Evolutionary conservation across 129 eudicot species (phyloP).

Genomic region (Flaveria brownii): DNA sequence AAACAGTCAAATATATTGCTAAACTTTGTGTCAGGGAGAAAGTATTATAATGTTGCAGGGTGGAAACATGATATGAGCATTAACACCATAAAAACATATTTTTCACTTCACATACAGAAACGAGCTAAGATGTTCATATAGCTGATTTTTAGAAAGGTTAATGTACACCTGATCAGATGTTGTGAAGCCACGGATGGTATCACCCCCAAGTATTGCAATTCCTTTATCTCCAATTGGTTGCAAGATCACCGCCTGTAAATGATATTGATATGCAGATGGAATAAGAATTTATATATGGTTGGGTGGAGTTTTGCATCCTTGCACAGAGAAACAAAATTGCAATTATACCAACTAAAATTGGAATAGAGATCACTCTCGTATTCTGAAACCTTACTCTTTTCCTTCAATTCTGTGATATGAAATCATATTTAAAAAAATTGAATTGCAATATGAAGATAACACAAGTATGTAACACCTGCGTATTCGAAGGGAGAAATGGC

Average conservation of each 20-base stretch:
- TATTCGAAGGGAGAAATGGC: constrained; percentile 89
- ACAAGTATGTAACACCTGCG: constrained; percentile 56
- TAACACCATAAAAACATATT: background rate
- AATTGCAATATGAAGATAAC: constrained; percentile 12
- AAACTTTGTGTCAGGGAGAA: constrained; percentile 5
- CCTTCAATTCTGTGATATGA: background rate
- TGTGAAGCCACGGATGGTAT: constrained; percentile 95
- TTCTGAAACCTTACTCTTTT: no score
- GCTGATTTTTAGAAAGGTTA: constrained; percentile 18
- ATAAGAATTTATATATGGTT: background rate
- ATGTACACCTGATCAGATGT: constrained; percentile 86
- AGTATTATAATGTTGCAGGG: background rate
- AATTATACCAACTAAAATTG: constrained; percentile 2
- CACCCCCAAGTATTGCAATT: constrained; percentile 83
- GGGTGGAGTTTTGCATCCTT: constrained; percentile 12
- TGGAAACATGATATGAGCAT: background rate
- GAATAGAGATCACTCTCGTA: no score
- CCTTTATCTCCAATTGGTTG: constrained; percentile 94
- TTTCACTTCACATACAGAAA: background rate
- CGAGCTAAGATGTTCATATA: background rate
- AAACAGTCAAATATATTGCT: background rate
- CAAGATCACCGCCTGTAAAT: constrained; percentile 81
- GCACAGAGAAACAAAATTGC: background rate
- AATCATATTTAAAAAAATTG: background rate
- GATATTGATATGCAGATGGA: constrained; percentile 14